These are phyloP conservation scores for Cerrena zonata DNA, from an alignment of 1,284 basidiomycete genomes.

Conservation along the genomic window DNA sequence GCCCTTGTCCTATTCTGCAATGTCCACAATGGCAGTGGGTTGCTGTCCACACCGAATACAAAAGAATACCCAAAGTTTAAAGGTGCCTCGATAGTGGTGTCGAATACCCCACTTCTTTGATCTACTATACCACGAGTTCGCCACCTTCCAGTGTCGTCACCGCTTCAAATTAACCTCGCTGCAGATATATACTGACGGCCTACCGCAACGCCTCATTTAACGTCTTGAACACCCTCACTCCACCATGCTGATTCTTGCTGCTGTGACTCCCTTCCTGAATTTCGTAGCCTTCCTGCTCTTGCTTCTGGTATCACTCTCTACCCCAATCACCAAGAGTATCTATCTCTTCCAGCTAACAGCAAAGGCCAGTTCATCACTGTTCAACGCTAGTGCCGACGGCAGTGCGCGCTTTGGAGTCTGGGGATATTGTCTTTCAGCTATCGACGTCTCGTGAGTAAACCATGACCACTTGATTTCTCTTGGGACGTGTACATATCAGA, in stretches of 20 bases:
- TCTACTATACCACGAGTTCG: neutral
- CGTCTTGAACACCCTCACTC: slow-evolving; percentile 1
- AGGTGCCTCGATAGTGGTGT: neutral
- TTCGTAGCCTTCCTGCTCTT: slow-evolving; percentile 50
- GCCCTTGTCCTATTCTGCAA: no score
- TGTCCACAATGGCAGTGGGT: no score
- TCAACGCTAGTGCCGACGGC: slow-evolving; percentile 33
- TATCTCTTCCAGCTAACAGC: slow-evolving; percentile 46
- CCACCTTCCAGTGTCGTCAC: slow-evolving; percentile 16
- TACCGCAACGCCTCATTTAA: slow-evolving; percentile 6
- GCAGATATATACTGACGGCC: neutral
- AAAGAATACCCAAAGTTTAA: neutral
- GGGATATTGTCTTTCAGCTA: slow-evolving; percentile 51
- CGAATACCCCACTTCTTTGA: neutral
- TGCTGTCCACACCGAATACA: neutral
- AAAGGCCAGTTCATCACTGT: slow-evolving; percentile 28
- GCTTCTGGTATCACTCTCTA: slow-evolving; percentile 50
- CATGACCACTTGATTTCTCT: slow-evolving; percentile 1
- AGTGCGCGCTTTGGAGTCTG: slow-evolving; percentile 50
- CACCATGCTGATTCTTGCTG: slow-evolving; percentile 31
- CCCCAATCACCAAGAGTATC: slow-evolving; percentile 53
- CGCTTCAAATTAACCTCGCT: slow-evolving; percentile 7
- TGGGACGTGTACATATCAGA: slow-evolving; percentile 7
- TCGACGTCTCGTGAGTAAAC: slow-evolving; percentile 40
- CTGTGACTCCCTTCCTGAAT: slow-evolving; percentile 37